phyloP scores from a whole-genome alignment of 1,139 yeast genomes.

The Arxiozyma heterogenica region DNA sequence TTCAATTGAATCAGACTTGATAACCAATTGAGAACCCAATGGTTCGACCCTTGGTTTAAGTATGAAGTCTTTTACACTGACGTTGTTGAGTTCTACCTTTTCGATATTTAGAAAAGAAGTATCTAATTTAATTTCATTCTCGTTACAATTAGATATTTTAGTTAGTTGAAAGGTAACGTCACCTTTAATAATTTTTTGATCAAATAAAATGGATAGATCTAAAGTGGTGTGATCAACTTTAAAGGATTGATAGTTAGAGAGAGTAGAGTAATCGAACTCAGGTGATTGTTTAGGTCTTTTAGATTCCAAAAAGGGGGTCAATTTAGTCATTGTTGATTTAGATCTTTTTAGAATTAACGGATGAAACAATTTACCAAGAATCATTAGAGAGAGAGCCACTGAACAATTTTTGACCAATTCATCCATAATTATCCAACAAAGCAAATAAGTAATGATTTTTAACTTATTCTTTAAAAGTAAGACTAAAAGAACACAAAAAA shows the following conservation, averaged over 20 bases:
- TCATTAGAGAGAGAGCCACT: background rate
- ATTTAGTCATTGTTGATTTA: constrained; percentile 1
- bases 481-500: background rate
- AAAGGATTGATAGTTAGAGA: constrained; percentile 56
- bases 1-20: constrained; percentile 23
- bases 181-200: constrained; percentile 45
- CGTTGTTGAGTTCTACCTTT: constrained; percentile 40
- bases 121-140: constrained; percentile 46
- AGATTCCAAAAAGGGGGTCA: constrained; percentile 21
- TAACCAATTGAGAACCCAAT: constrained; percentile 54
- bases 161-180: constrained; percentile 42
- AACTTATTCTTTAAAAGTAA: no score
- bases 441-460: no score
- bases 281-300: constrained; percentile 41
- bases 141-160: constrained; percentile 15
- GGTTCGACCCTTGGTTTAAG: constrained; percentile 48
- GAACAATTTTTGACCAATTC: no score
- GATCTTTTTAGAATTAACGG: background rate
- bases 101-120: constrained; percentile 53
- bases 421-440: no score
- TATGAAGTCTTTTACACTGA: constrained; percentile 28
- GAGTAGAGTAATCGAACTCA: constrained; percentile 64
- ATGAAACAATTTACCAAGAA: background rate
- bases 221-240: constrained; percentile 44
- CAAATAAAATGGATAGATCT: constrained; percentile 49